Evolutionary conservation across 306 rosid species (phyloP).

Genomic region (Dryas alaskensis): DNA sequence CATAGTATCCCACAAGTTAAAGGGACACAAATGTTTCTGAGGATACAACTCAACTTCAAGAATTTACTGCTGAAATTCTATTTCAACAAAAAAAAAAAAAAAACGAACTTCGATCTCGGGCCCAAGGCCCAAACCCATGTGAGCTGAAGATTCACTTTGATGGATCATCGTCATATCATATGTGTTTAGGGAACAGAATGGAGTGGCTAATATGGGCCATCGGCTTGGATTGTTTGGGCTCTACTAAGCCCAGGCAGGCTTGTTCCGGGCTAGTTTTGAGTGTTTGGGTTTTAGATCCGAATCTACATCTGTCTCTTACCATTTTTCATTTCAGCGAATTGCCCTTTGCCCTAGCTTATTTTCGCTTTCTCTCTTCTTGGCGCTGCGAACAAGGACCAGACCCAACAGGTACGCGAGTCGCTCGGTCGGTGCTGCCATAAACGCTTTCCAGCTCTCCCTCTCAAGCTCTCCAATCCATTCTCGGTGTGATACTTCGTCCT

Average conservation of each 20-base stretch:
- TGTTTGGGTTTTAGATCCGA: no score
- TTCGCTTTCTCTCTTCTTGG: background rate
- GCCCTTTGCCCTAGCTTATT: background rate
- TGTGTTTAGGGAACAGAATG: no score
- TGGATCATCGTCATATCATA: no score
- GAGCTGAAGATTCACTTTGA: background rate
- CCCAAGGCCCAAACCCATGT: background rate
- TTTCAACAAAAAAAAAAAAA: no score
- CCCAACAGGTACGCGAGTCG: background rate
- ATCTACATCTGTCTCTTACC: background rate
- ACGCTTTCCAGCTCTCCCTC: background rate
- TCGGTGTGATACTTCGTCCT: conserved; percentile 14
- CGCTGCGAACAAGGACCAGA: background rate
- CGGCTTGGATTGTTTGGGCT: no score
- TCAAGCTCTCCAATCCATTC: background rate
- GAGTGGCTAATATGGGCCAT: no score
- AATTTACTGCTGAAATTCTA: no score
- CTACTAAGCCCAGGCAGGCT: no score
- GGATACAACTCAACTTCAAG: no score
- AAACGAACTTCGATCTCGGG: background rate
- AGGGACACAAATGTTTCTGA: no score
- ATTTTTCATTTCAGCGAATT: background rate
- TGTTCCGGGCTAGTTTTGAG: no score
- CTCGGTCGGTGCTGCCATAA: background rate
- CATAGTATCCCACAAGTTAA: no score